These are phyloP conservation scores for Amesomyces nigricolor DNA, from an alignment of 2,329 filamentous ascomycete species.

Conservation along the genomic window DNA sequence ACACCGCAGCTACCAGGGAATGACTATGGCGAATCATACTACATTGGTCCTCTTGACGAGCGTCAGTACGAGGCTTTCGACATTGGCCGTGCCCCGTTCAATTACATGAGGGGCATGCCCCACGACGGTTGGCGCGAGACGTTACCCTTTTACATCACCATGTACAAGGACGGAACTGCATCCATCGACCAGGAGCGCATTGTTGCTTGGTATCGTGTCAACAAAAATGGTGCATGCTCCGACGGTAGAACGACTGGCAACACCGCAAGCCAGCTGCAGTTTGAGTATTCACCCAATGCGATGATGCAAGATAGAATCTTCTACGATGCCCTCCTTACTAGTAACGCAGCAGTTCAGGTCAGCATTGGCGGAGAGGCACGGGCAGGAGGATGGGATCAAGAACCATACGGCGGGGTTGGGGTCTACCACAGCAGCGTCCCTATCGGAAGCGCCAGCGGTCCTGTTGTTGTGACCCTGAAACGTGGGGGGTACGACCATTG, in stretches of 20 bases:
- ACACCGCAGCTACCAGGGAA: conserved; percentile 31
- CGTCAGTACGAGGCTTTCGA: no score
- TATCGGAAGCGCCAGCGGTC: conserved; percentile 25
- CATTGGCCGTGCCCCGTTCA: no score
- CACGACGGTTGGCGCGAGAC: conserved; percentile 46
- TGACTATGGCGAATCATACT: conserved; percentile 50
- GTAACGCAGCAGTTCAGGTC: conserved; percentile 28
- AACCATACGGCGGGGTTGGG: conserved; percentile 29
- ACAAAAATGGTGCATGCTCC: conserved; percentile 25
- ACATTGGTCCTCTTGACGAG: conserved; percentile 35
- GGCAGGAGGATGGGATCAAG: conserved; percentile 24
- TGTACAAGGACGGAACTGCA: conserved; percentile 41
- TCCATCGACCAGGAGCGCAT: conserved; percentile 30
- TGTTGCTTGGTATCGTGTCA: conserved; percentile 33
- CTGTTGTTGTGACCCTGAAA: conserved; percentile 27
- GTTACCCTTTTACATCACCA: conserved; percentile 45
- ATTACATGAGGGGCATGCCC: conserved; percentile 27
- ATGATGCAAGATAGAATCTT: conserved; percentile 26
- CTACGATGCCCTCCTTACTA: conserved; percentile 33
- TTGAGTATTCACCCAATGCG: conserved; percentile 22
- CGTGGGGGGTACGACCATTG: conserved; percentile 23
- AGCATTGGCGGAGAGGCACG: conserved; percentile 29
- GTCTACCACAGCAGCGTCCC: conserved; percentile 32
- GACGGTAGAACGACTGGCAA: conserved; percentile 33
- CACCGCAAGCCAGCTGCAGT: conserved; percentile 26